These are phyloP conservation scores for Diospyros kaki DNA, from an alignment of 148 eudicot species.

Conservation along the genomic window DNA sequence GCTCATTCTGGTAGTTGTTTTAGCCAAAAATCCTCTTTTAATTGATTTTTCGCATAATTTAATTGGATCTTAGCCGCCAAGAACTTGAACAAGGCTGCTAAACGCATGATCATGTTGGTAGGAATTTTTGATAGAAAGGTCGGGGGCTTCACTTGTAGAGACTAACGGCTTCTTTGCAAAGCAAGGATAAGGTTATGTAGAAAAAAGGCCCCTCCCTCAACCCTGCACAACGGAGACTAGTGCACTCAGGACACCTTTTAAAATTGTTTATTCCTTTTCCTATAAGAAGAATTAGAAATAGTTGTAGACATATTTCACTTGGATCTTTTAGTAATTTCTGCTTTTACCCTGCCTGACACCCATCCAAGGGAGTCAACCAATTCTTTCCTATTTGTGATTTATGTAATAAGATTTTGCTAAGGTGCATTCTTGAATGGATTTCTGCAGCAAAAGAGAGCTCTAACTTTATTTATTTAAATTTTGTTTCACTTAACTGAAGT, in stretches of 20 bases:
- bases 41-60: neutral
- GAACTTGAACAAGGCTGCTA: neutral
- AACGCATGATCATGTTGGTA: neutral
- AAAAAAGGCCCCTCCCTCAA: too few relatives aligned
- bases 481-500: neutral
- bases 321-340: constrained; percentile 1
- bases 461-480: neutral
- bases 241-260: neutral
- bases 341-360: neutral
- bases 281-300: neutral
- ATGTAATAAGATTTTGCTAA: neutral
- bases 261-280: neutral
- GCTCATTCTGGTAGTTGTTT: neutral
- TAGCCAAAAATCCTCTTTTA: neutral
- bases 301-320: neutral
- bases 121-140: too few relatives aligned
- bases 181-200: too few relatives aligned
- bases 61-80: neutral
- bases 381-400: neutral
- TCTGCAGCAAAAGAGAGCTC: neutral
- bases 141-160: too few relatives aligned
- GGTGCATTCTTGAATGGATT: neutral
- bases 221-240: too few relatives aligned
- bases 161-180: too few relatives aligned
- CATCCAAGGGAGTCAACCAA: constrained; percentile 2